phyloP scores from a whole-genome alignment of 2,329 filamentous ascomycete genomes.

The Calonectria pauciramosa region DNA sequence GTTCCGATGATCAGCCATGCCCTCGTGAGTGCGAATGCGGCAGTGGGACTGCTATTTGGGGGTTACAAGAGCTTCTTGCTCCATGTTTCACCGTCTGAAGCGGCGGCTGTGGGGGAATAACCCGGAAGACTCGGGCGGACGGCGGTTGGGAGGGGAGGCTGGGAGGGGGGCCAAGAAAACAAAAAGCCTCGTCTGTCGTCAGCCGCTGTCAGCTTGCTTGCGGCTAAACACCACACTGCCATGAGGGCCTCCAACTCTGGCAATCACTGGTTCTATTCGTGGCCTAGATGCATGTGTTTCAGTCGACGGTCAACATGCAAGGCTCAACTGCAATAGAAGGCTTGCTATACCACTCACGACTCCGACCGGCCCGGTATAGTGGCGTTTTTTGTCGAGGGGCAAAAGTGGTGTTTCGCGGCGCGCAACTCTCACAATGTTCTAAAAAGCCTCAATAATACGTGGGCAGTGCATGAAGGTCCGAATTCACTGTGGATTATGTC shows the following conservation, averaged over 20 bases:
- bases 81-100: constrained; percentile 31
- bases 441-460: constrained; percentile 27
- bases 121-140: constrained; percentile 30
- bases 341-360: constrained; percentile 24
- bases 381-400: constrained; percentile 13
- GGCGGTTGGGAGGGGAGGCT: constrained; percentile 18
- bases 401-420: constrained; percentile 22
- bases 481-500: constrained; percentile 8
- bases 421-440: constrained; percentile 11
- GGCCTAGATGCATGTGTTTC: constrained; percentile 34
- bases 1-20: constrained; percentile 26
- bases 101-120: constrained; percentile 26
- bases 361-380: constrained; percentile 26
- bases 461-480: constrained; percentile 19
- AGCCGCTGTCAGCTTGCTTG: constrained; percentile 22
- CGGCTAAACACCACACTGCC: constrained; percentile 28
- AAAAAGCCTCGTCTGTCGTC: constrained; percentile 27
- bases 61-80: constrained; percentile 30
- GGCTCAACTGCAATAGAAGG: constrained; percentile 20
- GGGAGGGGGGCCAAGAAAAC: constrained; percentile 21
- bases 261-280: constrained; percentile 31
- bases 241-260: constrained; percentile 25
- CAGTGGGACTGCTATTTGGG: constrained; percentile 27
- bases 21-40: constrained; percentile 4
- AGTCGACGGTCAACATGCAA: constrained; percentile 16